Conservation (phyloP, 768 basidiomycete species). For the Amanita molliuscula region DNA sequence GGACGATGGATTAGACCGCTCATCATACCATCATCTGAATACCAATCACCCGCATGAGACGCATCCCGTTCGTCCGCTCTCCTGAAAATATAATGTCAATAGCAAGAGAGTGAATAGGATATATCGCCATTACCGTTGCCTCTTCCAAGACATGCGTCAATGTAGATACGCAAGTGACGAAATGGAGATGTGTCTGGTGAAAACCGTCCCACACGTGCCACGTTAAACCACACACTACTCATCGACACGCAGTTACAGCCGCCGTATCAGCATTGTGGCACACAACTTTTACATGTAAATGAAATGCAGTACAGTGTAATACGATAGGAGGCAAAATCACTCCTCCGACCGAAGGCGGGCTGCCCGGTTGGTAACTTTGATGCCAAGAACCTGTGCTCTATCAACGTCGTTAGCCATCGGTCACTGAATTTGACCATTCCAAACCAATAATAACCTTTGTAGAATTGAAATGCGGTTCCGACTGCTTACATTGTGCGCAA, state of each 20-base stretch:
- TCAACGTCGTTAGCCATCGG: slow-evolving; percentile 6
- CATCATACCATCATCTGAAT: slow-evolving; percentile 52
- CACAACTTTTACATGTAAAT: slow-evolving; percentile 1
- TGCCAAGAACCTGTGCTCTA: slow-evolving; percentile 76
- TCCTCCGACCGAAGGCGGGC: slow-evolving; percentile 95
- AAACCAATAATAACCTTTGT: slow-evolving; percentile 49
- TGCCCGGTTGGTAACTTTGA: slow-evolving; percentile 91
- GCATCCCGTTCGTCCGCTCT: slow-evolving; percentile 35
- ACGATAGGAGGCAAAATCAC: slow-evolving; percentile 34
- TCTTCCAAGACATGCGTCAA: slow-evolving; percentile 10
- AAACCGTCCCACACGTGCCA: too few relatives aligned
- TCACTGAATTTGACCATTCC: background rate
- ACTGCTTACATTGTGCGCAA: slow-evolving; percentile 93
- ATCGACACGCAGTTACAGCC: background rate
- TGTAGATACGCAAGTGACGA: too few relatives aligned
- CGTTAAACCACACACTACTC: background rate
- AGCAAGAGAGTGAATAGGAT: background rate
- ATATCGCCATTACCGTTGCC: slow-evolving; percentile 12
- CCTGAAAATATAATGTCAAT: slow-evolving; percentile 4
- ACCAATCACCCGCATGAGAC: slow-evolving; percentile 90
- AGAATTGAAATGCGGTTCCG: slow-evolving; percentile 89
- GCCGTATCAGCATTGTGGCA: background rate
- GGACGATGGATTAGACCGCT: slow-evolving; percentile 10
- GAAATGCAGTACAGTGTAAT: slow-evolving; percentile 20
- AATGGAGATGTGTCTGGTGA: too few relatives aligned